These are phyloP conservation scores for Fistulifera solaris DNA, from an alignment of 108 stramenopile genomes.

Conservation along the genomic window DNA sequence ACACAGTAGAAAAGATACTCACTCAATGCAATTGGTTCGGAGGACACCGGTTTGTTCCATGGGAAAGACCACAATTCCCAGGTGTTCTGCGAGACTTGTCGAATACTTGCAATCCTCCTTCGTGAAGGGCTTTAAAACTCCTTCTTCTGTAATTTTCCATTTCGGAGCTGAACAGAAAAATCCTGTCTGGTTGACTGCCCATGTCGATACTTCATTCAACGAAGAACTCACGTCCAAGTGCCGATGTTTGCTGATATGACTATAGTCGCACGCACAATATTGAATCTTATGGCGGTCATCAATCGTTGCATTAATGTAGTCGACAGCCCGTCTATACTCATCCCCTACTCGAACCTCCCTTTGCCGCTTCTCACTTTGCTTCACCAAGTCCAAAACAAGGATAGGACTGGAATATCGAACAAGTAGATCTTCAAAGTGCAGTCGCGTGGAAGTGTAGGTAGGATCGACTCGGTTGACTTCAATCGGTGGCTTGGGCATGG, in stretches of 20 bases:
- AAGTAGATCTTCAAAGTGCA: conserved; percentile 91
- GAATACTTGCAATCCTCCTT: conserved; percentile 37
- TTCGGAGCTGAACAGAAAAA: conserved; percentile 88
- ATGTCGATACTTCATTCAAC: conserved; percentile 87
- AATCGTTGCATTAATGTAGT: conserved; percentile 87
- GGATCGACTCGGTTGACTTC: conserved; percentile 90
- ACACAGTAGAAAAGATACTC: conserved; percentile 21
- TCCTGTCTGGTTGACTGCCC: conserved; percentile 89
- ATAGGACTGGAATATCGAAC: conserved; percentile 89
- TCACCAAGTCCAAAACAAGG: conserved; percentile 91
- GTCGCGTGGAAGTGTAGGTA: conserved; percentile 85
- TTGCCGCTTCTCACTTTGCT: conserved; percentile 88
- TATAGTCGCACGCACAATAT: conserved; percentile 45
- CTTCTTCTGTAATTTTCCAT: conserved; percentile 76
- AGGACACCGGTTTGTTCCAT: conserved; percentile 94
- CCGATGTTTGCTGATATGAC: conserved; percentile 80
- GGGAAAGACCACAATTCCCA: conserved; percentile 81
- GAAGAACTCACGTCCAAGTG: conserved; percentile 80
- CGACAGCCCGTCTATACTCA: conserved; percentile 90
- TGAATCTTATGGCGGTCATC: conserved; percentile 84
- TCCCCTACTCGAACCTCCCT: conserved; percentile 92
- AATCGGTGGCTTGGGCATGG: conserved; percentile 96
- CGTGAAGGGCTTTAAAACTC: conserved; percentile 61
- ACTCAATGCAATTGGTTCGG: conserved; percentile 98
- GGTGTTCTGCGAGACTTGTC: conserved; percentile 29